These are phyloP conservation scores for Monilinia polystroma DNA, from an alignment of 2,329 filamentous ascomycete genomes.

Conservation along the genomic window DNA sequence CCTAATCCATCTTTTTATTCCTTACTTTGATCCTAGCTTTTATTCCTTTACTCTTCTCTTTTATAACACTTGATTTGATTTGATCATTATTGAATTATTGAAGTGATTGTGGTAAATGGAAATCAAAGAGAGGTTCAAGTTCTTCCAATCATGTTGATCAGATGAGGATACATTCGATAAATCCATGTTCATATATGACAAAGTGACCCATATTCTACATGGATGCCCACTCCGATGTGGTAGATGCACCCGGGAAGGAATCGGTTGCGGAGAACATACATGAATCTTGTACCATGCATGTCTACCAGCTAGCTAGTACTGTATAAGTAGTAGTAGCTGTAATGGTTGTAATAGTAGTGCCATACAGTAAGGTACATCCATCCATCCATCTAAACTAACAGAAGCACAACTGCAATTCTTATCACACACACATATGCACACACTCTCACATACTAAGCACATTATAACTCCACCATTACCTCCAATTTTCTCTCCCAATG, in stretches of 20 bases:
- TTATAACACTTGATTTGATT: neutral
- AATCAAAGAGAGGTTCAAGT: too few species aligned
- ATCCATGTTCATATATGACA: neutral
- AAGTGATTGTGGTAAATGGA: neutral
- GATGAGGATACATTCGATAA: neutral
- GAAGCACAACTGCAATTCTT: slow-evolving; percentile 13
- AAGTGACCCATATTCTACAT: slow-evolving; percentile 6
- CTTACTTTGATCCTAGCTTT: neutral
- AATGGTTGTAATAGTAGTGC: too few species aligned
- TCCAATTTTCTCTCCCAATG: neutral
- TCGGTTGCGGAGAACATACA: slow-evolving; percentile 15
- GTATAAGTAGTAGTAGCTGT: too few species aligned
- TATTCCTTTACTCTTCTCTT: neutral
- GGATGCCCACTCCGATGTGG: neutral
- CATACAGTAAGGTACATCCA: too few species aligned
- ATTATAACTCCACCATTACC: too few species aligned
- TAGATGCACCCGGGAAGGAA: slow-evolving; percentile 6
- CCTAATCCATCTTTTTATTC: neutral
- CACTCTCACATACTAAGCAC: too few species aligned
- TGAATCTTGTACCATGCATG: neutral
- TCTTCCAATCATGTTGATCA: slow-evolving; percentile 11
- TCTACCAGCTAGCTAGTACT: too few species aligned
- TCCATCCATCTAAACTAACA: too few species aligned
- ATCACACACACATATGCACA: slow-evolving; percentile 10
- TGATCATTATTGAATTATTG: neutral